A percentile compares a stretch with the other conserved stretches of the same genome.
Evolutionary conservation across 805 yeast genomes (phyloP).

Genomic region (Komagataella populi): DNA sequence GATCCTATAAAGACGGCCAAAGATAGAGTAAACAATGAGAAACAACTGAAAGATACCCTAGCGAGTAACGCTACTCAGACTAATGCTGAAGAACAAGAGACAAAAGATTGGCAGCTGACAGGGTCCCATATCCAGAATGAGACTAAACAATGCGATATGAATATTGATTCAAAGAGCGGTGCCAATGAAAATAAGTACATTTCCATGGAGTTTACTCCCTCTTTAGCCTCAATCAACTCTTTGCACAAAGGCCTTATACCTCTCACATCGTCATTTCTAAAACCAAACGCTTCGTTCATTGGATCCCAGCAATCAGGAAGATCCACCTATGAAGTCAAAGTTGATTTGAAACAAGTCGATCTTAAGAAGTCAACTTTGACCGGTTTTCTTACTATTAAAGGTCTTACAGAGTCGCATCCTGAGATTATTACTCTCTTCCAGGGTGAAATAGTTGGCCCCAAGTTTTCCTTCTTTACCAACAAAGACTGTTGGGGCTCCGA

Average conservation of each 20-base stretch:
- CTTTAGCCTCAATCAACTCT: not conserved
- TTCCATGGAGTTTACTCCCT: not conserved
- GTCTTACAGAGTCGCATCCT: constrained; percentile 48
- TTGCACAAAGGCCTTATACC: not conserved
- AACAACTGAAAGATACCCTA: not conserved
- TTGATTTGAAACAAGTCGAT: constrained; percentile 61
- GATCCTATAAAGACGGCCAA: not conserved
- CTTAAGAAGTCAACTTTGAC: constrained; percentile 33
- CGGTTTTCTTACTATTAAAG: constrained; percentile 54
- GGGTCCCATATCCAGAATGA: not conserved
- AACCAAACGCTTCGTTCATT: constrained; percentile 45
- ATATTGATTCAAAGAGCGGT: not conserved
- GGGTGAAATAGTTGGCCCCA: constrained; percentile 56
- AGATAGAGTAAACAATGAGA: not conserved
- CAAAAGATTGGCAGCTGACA: not conserved
- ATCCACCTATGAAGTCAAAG: constrained; percentile 50
- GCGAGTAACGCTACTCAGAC: not conserved
- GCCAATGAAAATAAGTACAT: not conserved
- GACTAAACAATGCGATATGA: not conserved
- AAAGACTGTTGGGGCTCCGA: constrained; percentile 41
- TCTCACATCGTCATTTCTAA: constrained; percentile 28
- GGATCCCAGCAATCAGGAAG: constrained; percentile 66
- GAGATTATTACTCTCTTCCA: constrained; percentile 59
- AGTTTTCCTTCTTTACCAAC: constrained; percentile 43
- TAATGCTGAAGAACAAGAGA: not conserved